phyloP scores from a whole-genome alignment of 208 protist genomes.

The Acanthamoeba lugdunensis region DNA sequence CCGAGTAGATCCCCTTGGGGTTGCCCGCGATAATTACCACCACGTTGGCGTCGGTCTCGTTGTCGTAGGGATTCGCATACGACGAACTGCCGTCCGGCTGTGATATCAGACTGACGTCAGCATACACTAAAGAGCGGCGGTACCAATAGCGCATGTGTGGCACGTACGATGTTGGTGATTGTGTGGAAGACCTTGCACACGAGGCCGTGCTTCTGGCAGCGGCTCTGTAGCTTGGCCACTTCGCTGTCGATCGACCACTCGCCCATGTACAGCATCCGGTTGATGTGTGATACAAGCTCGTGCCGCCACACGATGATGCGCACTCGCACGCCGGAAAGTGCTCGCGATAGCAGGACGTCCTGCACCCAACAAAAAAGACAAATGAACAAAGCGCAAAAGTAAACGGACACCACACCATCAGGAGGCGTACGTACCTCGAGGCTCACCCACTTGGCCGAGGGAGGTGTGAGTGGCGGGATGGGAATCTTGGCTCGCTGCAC shows the following conservation, averaged over 20 bases:
- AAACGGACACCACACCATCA: not conserved
- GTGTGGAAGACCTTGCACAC: conserved; percentile 81
- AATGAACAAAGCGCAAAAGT: not conserved
- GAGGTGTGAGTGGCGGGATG: conserved; percentile 50
- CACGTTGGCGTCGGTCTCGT: conserved; percentile 68
- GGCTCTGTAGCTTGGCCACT: conserved; percentile 80
- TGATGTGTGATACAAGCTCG: conserved; percentile 79
- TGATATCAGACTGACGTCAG: not conserved
- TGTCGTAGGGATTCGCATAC: conserved; percentile 75
- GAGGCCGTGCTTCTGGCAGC: conserved; percentile 78
- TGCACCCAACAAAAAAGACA: not conserved
- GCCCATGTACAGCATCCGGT: conserved; percentile 82
- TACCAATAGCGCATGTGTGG: not conserved
- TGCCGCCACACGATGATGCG: conserved; percentile 85
- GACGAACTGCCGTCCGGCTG: conserved; percentile 72
- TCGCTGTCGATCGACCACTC: conserved; percentile 83
- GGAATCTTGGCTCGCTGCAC: conserved; percentile 68
- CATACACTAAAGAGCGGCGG: too few relatives aligned
- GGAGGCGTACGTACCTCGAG: conserved; percentile 19
- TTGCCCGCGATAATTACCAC: conserved; percentile 83
- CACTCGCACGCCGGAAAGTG: conserved; percentile 77
- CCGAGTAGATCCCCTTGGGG: conserved; percentile 81
- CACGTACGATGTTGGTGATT: conserved; percentile 62
- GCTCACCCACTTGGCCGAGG: conserved; percentile 74
- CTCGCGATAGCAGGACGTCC: conserved; percentile 80